These are phyloP conservation scores for Curvularia lunata DNA, from an alignment of 2,329 filamentous ascomycete genomes.

Conservation along the genomic window DNA sequence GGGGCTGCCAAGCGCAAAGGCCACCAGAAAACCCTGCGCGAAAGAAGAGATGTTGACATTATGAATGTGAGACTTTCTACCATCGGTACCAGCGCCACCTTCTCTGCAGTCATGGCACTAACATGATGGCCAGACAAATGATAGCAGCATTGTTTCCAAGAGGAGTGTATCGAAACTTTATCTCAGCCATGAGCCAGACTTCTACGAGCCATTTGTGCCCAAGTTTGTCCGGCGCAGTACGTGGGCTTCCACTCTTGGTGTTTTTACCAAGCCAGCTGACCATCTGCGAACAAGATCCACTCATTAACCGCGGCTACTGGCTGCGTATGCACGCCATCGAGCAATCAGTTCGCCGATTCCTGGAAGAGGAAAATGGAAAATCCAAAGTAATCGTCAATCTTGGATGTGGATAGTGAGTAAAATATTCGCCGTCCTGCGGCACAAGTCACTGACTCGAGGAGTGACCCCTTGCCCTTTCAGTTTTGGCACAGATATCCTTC, in stretches of 20 bases:
- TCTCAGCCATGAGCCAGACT: conserved; percentile 76
- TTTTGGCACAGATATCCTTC: conserved; percentile 71
- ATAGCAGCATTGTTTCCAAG: conserved; percentile 90
- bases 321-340: conserved; percentile 84
- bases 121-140: conserved; percentile 71
- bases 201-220: conserved; percentile 85
- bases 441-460: conserved; percentile 50
- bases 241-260: background rate
- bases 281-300: conserved; percentile 59
- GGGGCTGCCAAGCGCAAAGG: conserved; percentile 17
- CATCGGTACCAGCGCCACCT: background rate
- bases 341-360: conserved; percentile 73
- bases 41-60: conserved; percentile 59
- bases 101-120: conserved; percentile 9
- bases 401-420: conserved; percentile 85
- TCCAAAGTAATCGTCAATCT: conserved; percentile 80
- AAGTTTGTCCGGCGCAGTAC: conserved; percentile 74
- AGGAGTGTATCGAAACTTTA: conserved; percentile 91
- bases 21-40: conserved; percentile 29
- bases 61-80: conserved; percentile 58
- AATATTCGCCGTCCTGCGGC: conserved; percentile 17
- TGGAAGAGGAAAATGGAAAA: conserved; percentile 63
- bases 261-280: conserved; percentile 2
- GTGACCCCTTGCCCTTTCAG: conserved; percentile 87
- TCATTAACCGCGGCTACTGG: conserved; percentile 91